Percentiles rank a stretch among this genome's conserved stretches.
phyloP scores from a whole-genome alignment of 805 yeast species.

The Millerozyma acaciae region DNA sequence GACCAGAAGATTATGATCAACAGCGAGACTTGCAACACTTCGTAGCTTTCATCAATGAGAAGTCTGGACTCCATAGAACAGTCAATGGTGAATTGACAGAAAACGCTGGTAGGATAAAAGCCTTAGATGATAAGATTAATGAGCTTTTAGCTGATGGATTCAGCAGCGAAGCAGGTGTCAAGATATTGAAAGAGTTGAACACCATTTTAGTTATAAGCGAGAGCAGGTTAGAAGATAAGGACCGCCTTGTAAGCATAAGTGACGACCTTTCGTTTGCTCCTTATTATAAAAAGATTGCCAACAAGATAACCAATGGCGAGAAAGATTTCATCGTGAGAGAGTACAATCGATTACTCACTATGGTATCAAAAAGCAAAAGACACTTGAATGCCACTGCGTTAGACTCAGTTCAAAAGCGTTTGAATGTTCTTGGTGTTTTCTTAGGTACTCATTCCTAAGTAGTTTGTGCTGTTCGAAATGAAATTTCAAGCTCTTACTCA shows the following conservation, averaged over 20 bases:
- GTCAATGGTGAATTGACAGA: slow-evolving; percentile 28
- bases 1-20: slow-evolving; percentile 27
- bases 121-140: slow-evolving; percentile 15
- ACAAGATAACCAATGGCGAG: slow-evolving; percentile 44
- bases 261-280: slow-evolving; percentile 24
- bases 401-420: slow-evolving; percentile 50
- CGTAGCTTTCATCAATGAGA: slow-evolving; percentile 24
- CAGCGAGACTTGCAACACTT: slow-evolving; percentile 18
- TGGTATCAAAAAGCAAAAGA: slow-evolving; percentile 33
- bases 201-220: slow-evolving; percentile 3
- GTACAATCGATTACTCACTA: slow-evolving; percentile 38
- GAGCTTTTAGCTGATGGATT: slow-evolving; percentile 1
- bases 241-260: not conserved
- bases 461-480: no score
- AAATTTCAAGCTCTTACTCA: no score
- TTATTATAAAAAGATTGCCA: slow-evolving; percentile 48
- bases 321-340: slow-evolving; percentile 43
- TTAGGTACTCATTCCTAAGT: slow-evolving; percentile 6
- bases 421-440: slow-evolving; percentile 42
- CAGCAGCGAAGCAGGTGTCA: slow-evolving; percentile 6
- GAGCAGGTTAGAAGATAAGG: slow-evolving; percentile 8
- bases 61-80: slow-evolving; percentile 24
- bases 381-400: slow-evolving; percentile 36
- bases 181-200: slow-evolving; percentile 11
- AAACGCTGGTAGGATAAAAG: slow-evolving; percentile 28